These are phyloP conservation scores for Exophiala dermatitidis DNA, from an alignment of 2,329 filamentous ascomycete species.

Conservation along the genomic window DNA sequence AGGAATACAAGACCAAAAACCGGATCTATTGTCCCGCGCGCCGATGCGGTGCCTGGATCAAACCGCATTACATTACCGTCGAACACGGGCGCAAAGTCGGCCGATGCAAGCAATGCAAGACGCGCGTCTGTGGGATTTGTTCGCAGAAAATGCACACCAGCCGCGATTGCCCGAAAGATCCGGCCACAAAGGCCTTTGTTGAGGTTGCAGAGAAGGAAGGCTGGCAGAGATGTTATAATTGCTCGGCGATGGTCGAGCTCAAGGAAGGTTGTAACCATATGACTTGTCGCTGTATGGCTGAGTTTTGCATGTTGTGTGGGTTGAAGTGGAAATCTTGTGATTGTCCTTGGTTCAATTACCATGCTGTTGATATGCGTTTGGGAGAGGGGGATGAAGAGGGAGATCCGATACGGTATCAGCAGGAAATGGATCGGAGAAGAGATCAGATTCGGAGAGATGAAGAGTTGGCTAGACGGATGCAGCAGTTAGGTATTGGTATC, in stretches of 20 bases:
- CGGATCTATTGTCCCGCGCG: conserved; percentile 69
- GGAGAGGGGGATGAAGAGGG: not conserved
- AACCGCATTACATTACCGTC: conserved; percentile 59
- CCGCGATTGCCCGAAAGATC: conserved; percentile 58
- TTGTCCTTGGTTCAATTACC: conserved; percentile 71
- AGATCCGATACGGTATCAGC: conserved; percentile 37
- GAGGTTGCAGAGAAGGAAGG: conserved; percentile 63
- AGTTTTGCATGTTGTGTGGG: conserved; percentile 85
- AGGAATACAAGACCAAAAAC: conserved; percentile 66
- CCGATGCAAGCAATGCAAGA: conserved; percentile 63
- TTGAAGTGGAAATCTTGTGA: conserved; percentile 74
- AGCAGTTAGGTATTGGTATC: conserved; percentile 36
- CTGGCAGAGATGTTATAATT: conserved; percentile 73
- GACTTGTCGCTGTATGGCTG: conserved; percentile 73
- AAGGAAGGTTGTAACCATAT: conserved; percentile 84
- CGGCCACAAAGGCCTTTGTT: conserved; percentile 38
- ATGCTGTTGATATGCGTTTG: conserved; percentile 48
- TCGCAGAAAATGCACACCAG: conserved; percentile 66
- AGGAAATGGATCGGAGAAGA: conserved; percentile 42
- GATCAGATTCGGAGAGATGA: conserved; percentile 47
- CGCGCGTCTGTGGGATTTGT: conserved; percentile 67
- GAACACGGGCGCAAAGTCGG: conserved; percentile 57
- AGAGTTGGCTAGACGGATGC: conserved; percentile 46
- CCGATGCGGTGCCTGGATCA: conserved; percentile 73
- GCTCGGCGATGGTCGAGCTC: conserved; percentile 67